A percentile compares a stretch with the other conserved stretches of the same genome.
phyloP scores from a whole-genome alignment of 2,329 filamentous ascomycete genomes.

The Drechslera avenae region DNA sequence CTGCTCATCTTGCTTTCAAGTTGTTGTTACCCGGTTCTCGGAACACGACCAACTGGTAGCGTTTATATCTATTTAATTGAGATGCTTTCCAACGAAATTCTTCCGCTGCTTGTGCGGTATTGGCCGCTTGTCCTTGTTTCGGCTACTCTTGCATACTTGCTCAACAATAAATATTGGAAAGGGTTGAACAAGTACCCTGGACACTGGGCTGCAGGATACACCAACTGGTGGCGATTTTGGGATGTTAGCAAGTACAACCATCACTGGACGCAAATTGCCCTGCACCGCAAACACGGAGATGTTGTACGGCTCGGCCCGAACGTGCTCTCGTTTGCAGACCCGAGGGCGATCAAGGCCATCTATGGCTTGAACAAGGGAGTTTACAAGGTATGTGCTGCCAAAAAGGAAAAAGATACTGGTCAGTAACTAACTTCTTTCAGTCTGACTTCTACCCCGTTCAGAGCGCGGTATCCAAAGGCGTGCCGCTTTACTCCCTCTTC shows the following conservation, averaged over 20 bases:
- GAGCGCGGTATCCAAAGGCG: constrained; percentile 71
- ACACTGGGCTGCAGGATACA: constrained; percentile 68
- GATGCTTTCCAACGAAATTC: constrained; percentile 46
- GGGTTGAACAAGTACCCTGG: constrained; percentile 75
- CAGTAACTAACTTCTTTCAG: constrained; percentile 49
- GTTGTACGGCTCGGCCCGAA: constrained; percentile 79
- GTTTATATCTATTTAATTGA: constrained; percentile 16
- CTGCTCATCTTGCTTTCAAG: constrained; percentile 3
- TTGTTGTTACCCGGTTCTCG: constrained; percentile 12
- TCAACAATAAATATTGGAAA: constrained; percentile 56
- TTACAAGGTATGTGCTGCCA: constrained; percentile 63
- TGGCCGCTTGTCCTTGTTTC: constrained; percentile 50
- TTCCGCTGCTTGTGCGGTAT: constrained; percentile 45
- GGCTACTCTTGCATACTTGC: constrained; percentile 40
- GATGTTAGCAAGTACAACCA: constrained; percentile 69
- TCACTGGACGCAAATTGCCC: constrained; percentile 68
- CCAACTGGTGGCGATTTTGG: constrained; percentile 75
- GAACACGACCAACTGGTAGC: constrained; percentile 8
- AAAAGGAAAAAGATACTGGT: not conserved
- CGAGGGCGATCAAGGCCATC: constrained; percentile 73
- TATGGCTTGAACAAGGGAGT: constrained; percentile 85
- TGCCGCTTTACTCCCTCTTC: constrained; percentile 73
- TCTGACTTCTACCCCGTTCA: constrained; percentile 83
- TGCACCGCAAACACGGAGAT: constrained; percentile 74
- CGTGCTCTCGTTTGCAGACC: constrained; percentile 72